Evolutionary conservation across 75 land plant species (phyloP).

Genomic region (Cryptomeria japonica): DNA sequence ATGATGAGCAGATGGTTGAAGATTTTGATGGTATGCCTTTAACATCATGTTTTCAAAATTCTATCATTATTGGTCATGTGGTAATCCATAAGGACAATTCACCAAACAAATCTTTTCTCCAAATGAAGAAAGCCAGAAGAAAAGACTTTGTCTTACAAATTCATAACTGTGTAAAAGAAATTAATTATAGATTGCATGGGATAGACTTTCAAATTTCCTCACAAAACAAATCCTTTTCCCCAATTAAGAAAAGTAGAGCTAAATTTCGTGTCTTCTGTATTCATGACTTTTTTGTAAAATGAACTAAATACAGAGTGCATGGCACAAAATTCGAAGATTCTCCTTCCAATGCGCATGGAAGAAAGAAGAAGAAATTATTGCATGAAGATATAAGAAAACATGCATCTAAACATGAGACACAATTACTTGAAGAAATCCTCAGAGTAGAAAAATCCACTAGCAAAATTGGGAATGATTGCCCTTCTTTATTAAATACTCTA

Average conservation of each 20-base stretch:
- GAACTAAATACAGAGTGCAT: neutral
- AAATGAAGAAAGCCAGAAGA: neutral
- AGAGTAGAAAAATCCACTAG: neutral
- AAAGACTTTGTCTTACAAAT: neutral
- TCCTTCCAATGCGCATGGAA: neutral
- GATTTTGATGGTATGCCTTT: conserved; percentile 68
- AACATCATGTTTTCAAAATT: neutral
- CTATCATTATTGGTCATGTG: neutral
- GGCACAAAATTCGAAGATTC: neutral
- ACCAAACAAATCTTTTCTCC: neutral
- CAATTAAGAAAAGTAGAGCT: neutral
- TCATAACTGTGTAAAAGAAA: neutral
- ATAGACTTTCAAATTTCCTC: neutral
- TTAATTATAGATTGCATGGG: neutral
- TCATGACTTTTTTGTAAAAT: neutral
- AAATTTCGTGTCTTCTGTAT: neutral
- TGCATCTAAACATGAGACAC: neutral
- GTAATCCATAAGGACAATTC: neutral
- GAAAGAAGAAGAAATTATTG: neutral
- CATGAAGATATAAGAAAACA: neutral
- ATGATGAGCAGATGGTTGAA: conserved; percentile 53
- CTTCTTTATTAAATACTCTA: neutral
- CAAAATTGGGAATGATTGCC: neutral
- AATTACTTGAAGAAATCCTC: neutral
- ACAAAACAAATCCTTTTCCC: neutral